These are phyloP conservation scores for Penicillium coffeae DNA, from an alignment of 495 filamentous ascomycete genomes.

Conservation along the genomic window DNA sequence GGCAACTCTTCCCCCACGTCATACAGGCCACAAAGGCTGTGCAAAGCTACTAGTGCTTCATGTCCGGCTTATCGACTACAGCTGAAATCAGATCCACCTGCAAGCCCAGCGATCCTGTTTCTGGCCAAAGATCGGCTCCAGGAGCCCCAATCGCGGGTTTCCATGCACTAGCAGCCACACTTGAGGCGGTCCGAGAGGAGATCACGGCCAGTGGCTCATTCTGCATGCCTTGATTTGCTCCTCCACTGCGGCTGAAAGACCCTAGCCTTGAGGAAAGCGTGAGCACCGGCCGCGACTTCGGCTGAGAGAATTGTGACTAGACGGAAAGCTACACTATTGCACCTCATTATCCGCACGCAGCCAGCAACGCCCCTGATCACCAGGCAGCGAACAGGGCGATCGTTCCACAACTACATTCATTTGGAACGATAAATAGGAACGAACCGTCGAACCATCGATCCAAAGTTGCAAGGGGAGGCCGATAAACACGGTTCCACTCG, in stretches of 20 bases:
- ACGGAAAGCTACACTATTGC: no score
- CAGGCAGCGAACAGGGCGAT: no score
- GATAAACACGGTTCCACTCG: neutral
- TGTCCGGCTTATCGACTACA: neutral
- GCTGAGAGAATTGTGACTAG: no score
- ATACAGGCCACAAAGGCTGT: constrained; percentile 23
- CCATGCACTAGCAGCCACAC: neutral
- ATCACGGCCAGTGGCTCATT: neutral
- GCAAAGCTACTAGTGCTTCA: constrained; percentile 3
- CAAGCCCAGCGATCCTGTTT: constrained; percentile 1
- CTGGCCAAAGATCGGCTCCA: neutral
- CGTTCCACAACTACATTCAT: no score
- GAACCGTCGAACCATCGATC: neutral
- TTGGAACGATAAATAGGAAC: neutral
- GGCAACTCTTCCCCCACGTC: constrained; percentile 34
- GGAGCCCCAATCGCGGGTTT: neutral
- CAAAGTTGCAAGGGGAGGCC: neutral
- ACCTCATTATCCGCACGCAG: no score
- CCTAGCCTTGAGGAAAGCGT: neutral
- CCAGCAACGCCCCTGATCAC: no score
- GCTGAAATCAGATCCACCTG: neutral
- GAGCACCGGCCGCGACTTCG: no score
- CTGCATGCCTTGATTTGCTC: neutral
- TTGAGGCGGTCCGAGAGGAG: neutral
- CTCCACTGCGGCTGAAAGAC: neutral